Percentiles rank a stretch among this genome's conserved stretches.
Conservation (phyloP, 2,329 filamentous ascomycete genomes). For the Fusarium xylarioides region DNA sequence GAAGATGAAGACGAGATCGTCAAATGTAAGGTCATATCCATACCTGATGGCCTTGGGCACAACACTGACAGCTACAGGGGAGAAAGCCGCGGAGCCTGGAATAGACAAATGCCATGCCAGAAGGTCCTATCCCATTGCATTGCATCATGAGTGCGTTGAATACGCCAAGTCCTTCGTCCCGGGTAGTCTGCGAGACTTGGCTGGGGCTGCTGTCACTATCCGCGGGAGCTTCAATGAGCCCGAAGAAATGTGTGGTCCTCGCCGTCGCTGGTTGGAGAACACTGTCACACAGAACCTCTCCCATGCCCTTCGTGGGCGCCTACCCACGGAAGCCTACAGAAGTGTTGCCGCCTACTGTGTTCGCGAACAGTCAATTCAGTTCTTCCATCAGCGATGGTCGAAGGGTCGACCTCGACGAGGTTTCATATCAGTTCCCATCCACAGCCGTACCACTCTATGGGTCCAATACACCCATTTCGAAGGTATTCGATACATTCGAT, state of each 20-base stretch:
- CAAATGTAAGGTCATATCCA: not conserved
- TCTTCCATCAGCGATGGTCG: no score
- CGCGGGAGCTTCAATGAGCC: not conserved
- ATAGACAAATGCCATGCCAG: not conserved
- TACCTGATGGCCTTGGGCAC: fast-evolving
- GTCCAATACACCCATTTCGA: no score
- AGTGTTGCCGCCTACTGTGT: not conserved
- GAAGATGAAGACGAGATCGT: not conserved
- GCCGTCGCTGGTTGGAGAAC: not conserved
- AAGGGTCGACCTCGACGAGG: no score
- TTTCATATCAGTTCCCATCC: no score
- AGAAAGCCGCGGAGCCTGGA: not conserved
- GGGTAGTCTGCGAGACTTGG: not conserved
- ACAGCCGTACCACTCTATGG: no score
- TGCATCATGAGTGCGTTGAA: not conserved
- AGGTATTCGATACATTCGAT: no score
- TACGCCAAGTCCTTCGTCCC: not conserved
- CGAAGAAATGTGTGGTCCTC: not conserved
- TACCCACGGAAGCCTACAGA: not conserved
- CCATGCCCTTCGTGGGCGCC: fast-evolving
- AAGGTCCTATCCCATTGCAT: not conserved
- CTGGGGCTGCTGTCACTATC: not conserved
- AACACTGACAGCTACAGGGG: not conserved
- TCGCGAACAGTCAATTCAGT: not conserved
- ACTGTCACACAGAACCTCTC: not conserved